phyloP scores from a whole-genome alignment of 2,329 filamentous ascomycete species.

The Alternaria infectoria region DNA sequence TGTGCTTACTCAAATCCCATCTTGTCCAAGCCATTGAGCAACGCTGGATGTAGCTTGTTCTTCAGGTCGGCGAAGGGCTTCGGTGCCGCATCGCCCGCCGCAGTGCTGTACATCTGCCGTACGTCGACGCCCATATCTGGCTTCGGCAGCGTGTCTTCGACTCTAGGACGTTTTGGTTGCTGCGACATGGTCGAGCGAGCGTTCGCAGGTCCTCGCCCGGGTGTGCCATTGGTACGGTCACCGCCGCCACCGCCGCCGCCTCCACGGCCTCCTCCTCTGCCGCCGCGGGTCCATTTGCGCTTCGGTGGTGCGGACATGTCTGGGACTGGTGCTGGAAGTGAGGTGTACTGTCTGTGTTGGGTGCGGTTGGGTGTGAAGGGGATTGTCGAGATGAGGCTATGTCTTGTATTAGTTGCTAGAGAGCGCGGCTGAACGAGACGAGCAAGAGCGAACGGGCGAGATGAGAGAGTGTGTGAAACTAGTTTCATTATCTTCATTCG shows the following conservation, averaged over 20 bases:
- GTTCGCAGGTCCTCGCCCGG: conserved; percentile 7
- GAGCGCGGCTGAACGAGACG: conserved; percentile 20
- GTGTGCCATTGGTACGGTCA: conserved; percentile 11
- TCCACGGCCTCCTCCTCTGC: conserved; percentile 18
- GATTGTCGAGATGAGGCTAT: conserved; percentile 16
- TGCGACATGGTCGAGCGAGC: conserved; percentile 25
- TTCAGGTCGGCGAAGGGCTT: conserved; percentile 39
- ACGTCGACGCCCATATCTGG: conserved; percentile 22
- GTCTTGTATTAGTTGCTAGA: conserved; percentile 27
- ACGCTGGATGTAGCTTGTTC: conserved; percentile 30
- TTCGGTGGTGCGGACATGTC: conserved; percentile 33
- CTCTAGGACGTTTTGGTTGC: conserved; percentile 32
- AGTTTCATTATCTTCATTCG: conserved; percentile 32
- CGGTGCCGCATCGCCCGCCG: conserved; percentile 27
- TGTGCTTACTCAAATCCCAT: conserved; percentile 48
- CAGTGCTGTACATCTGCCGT: conserved; percentile 32
- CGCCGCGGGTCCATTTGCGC: conserved; percentile 32
- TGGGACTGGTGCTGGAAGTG: conserved; percentile 1
- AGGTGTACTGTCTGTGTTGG: conserved; percentile 18
- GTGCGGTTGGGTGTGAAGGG: conserved; percentile 9
- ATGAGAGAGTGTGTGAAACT: conserved; percentile 28
- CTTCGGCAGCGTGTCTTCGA: conserved; percentile 15
- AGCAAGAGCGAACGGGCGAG: conserved; percentile 26
- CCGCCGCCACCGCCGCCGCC: conserved; percentile 15
- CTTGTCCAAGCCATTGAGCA: conserved; percentile 42